Base-by-base conservation (phyloP, 2,329 filamentous ascomycete species). In the Lomentospora prolificans region DNA sequence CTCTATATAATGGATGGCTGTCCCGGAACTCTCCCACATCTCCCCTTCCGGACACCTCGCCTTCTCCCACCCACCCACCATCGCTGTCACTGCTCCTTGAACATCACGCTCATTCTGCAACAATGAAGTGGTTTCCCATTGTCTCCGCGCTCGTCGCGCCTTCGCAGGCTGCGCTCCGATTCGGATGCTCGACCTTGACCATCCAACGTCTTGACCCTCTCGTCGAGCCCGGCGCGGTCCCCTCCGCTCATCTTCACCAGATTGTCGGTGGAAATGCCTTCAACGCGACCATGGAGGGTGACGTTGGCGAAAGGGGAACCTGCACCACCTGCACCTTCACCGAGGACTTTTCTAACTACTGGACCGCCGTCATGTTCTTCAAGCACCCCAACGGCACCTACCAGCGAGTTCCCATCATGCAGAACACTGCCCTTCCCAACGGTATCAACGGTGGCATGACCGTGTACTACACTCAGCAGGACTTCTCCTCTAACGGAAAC, bases 161-260 rank as follows among this genome's bases (percentile, higher is more conserved):
- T 28, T 24, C 51, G 27, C 65, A 70, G 60, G 70, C 71, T 62
- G 50, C 50, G 24, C 61, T 64, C n/a, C 60, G 61, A 12, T 64
- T 64, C 50, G 60, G 80, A 65, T 77, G 75, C 62, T 79, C 76
- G 44, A 70, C 72, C 60, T 70, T 77, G 60, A 78, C 77, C 52
- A 66, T 80, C 55, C 61, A 65, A 57, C 69, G 70, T 19, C 63
- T 72, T 3, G 70, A 72, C 41, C 70, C 70, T 3, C 60, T 72
- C 12, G 70, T 72, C 55, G 70, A 71, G 33, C 70, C 70, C 4
- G 81, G 80, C 2, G 57, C 58, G 3, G 72, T 77, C 27, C 77
- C 80, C 3, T 75, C 79, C 3, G 66, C 69, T 22, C 81, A 85
- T 70, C 72, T 82, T 9, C 82, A 85, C 63, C 80, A 78, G 48